A percentile compares a stretch with the other conserved stretches of the same genome.
Evolutionary conservation across 2,329 filamentous ascomycete species (phyloP).

Genomic region (Drechslerella stenobrocha): DNA sequence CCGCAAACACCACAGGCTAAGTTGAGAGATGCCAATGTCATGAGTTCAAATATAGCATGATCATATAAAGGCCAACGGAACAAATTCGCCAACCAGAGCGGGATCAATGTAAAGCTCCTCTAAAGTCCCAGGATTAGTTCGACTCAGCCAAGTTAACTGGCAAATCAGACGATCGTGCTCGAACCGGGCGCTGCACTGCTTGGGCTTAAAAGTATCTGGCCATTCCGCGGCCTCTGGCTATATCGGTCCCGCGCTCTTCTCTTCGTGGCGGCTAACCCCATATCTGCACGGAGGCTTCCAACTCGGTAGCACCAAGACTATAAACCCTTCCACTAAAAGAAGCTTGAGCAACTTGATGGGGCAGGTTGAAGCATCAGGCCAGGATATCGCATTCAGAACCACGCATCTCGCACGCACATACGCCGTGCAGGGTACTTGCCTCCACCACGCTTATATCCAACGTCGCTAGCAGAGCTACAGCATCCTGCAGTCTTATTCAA

Average conservation of each 20-base stretch:
- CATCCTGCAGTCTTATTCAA: too few species aligned
- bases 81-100: too few species aligned
- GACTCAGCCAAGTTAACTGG: background rate
- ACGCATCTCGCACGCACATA: background rate
- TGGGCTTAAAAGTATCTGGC: constrained; percentile 4
- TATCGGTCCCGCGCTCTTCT: background rate
- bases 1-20: too few species aligned
- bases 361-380: background rate
- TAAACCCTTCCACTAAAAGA: background rate
- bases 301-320: background rate
- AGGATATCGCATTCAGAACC: background rate
- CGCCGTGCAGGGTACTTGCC: background rate
- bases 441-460: too few species aligned
- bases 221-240: background rate
- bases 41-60: too few species aligned
- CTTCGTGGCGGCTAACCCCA: constrained; percentile 2
- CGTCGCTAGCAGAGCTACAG: too few species aligned
- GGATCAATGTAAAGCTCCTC: too few species aligned
- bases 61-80: too few species aligned
- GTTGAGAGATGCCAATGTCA: too few species aligned
- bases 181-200: background rate
- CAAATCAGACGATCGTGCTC: background rate
- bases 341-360: background rate
- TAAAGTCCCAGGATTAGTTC: too few species aligned
- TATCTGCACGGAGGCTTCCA: background rate